These are phyloP conservation scores for Sodiomyces alkalinus DNA, from an alignment of 2,329 filamentous ascomycete species.

Conservation along the genomic window DNA sequence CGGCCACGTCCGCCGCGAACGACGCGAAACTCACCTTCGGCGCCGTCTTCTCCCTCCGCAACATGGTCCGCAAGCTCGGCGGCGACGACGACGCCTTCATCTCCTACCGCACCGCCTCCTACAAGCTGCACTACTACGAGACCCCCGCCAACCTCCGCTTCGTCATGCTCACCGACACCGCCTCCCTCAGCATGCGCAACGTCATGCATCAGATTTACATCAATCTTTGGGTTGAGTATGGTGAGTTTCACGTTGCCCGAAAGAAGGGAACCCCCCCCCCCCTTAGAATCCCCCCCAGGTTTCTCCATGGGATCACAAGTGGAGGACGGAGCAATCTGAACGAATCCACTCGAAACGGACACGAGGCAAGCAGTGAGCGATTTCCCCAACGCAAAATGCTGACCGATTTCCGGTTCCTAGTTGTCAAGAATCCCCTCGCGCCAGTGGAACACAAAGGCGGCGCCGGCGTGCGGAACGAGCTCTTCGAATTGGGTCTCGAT, in stretches of 20 bases:
- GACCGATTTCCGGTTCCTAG: constrained; percentile 21
- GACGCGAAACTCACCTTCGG: constrained; percentile 97
- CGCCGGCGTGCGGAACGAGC: constrained; percentile 53
- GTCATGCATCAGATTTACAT: constrained; percentile 98
- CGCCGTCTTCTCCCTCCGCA: constrained; percentile 87
- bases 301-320: no score
- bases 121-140: constrained; percentile 99
- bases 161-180: constrained; percentile 88
- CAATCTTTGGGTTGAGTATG: constrained; percentile 93
- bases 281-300: no score
- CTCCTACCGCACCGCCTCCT: constrained; percentile 81
- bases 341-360: no score
- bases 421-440: constrained; percentile 55
- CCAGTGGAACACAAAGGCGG: constrained; percentile 55
- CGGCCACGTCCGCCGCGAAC: constrained; percentile 36
- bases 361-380: no score
- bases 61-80: constrained; percentile 92
- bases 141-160: constrained; percentile 92
- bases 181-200: constrained; percentile 77
- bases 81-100: constrained; percentile 92
- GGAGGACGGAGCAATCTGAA: no score
- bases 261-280: no score
- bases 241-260: constrained; percentile 27
- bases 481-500: constrained; percentile 59
- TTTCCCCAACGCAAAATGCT: constrained; percentile 6